Base-by-base conservation (phyloP, 2,329 filamentous ascomycete genomes). In the Malbranchea zuffiana region DNA sequence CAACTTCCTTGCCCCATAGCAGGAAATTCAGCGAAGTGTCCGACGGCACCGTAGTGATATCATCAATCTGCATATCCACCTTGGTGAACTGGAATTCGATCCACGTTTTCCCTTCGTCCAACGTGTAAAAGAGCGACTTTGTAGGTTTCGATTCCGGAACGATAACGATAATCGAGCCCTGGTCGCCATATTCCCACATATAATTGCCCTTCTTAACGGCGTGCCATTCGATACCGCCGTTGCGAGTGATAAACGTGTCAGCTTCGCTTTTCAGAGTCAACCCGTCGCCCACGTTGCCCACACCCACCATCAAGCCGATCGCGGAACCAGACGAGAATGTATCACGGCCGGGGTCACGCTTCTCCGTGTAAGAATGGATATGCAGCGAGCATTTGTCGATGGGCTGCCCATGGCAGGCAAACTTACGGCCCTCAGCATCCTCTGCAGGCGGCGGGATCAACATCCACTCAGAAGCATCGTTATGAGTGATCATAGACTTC, bases 121-220 rank as follows among this genome's bases (percentile, higher is more conserved):
- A 66, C 11, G 83, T 80, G 62, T 90, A 95, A 40, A 75, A 76
- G 35, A 87, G 64, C 1, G 68, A 62, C 45, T 80, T 80, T 3
- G 81, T 85, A 35, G 74, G 68, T 35, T 71, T 71, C 10, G 72
- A 69, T 40, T 85, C 76, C 52, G 81, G 74, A 15, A 88, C 86
- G 32, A 98, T 79, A 27, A 93, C 84, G 44, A 96, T 76, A 50
- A 96, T 80, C 4, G 85, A 90, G 18, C 90, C 90, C 57, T 94
- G 85, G 50, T 98, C 92, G 41, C 90, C 92, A 55, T 85, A 94
- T 52, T 93, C 84, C 85, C 86, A 98, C 52, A 82, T 80, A 68
- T 86, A 94, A 23, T 72, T 74, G 4, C 90, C 92, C 60, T 92
- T 87, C 62, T 82, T 88, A 43, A 88, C 77, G 41, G 78, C 75